Evolutionary conservation across 2,329 filamentous ascomycete genomes (phyloP).

Genomic region (Aspergillus amoenus): DNA sequence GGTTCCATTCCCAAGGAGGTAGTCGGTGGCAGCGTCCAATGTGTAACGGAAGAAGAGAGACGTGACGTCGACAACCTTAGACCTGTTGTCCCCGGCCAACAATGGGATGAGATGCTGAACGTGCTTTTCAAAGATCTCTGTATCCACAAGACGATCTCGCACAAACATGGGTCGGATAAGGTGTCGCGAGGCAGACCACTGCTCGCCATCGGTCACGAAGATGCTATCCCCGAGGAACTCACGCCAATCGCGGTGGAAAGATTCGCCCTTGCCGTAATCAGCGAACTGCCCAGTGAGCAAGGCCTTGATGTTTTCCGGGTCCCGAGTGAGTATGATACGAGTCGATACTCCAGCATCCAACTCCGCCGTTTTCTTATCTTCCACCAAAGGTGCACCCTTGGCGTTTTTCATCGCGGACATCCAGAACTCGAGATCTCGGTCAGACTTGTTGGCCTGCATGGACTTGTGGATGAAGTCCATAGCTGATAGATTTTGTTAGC

Average conservation of each 20-base stretch:
- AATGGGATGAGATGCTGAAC: constrained; percentile 69
- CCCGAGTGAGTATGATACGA: constrained; percentile 72
- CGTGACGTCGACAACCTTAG: constrained; percentile 64
- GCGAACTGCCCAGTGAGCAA: constrained; percentile 82
- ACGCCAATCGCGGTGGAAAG: constrained; percentile 72
- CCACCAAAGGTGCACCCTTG: constrained; percentile 28
- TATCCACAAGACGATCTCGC: constrained; percentile 78
- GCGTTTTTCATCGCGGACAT: constrained; percentile 46
- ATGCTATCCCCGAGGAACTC: constrained; percentile 83
- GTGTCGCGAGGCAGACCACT: constrained; percentile 81
- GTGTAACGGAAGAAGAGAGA: constrained; percentile 82
- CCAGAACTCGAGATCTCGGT: constrained; percentile 66
- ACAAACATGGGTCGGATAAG: constrained; percentile 86
- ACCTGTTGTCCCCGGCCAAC: constrained; percentile 54
- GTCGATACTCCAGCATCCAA: constrained; percentile 30
- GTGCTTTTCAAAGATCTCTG: constrained; percentile 80
- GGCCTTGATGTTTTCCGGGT: constrained; percentile 89
- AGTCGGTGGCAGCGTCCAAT: constrained; percentile 81
- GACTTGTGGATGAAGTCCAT: constrained; percentile 63
- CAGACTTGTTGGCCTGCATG: constrained; percentile 51
- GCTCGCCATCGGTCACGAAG: constrained; percentile 75
- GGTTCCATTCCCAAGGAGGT: constrained; percentile 75
- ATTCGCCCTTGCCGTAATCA: constrained; percentile 77
- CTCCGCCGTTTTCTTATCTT: constrained; percentile 28
- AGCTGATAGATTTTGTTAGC: constrained; percentile 44